A percentile compares a stretch with the other conserved stretches of the same genome.
Evolutionary conservation across 129 eudicot species (phyloP).

Genomic region (Apium graveolens): DNA sequence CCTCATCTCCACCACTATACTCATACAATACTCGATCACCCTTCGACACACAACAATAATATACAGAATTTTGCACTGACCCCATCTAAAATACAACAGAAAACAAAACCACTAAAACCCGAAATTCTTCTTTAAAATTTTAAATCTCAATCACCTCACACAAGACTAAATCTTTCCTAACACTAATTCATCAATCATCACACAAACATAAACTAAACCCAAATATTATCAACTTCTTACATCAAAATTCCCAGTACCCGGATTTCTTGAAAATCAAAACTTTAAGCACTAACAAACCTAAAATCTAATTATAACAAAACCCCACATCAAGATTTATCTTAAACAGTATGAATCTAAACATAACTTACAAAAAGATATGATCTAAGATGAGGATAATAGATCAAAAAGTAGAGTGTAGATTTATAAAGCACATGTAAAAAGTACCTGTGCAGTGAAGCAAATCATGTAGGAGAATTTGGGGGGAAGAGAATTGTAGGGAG

Average conservation of each 20-base stretch:
- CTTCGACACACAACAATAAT: conserved; percentile 66
- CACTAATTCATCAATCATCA: neutral
- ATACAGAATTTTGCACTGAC: conserved; percentile 33
- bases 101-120: neutral
- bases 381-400: neutral
- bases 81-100: conserved; percentile 19
- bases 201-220: neutral
- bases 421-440: neutral
- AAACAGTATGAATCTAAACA: neutral
- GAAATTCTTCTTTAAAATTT: neutral
- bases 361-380: neutral
- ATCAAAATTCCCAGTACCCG: neutral
- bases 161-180: neutral
- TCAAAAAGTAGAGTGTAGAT: neutral
- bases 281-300: neutral
- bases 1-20: conserved; percentile 40
- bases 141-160: neutral
- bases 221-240: neutral
- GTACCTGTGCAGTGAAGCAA: neutral
- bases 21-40: conserved; percentile 50
- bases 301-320: neutral
- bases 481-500: neutral
- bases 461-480: neutral
- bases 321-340: conserved; percentile 3
- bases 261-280: neutral